phyloP scores from a whole-genome alignment of 805 yeast species.

The Saccharomycopsis malanga region DNA sequence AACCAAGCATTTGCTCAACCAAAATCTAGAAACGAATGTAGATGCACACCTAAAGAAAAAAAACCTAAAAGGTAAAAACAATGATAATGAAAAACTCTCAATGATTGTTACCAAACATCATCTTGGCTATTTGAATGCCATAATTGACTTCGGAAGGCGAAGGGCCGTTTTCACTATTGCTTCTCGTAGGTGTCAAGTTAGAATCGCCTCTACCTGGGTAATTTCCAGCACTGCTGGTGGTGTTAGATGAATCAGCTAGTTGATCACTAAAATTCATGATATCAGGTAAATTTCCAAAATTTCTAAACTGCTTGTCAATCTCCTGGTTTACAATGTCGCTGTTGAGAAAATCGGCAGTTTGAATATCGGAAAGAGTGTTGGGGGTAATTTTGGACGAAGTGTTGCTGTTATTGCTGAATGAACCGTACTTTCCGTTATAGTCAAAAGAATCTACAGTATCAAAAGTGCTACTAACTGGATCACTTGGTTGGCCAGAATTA shows the following conservation, averaged over 20 bases:
- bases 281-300: too few relatives aligned
- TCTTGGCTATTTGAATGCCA: conserved; percentile 15
- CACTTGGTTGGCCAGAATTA: background rate
- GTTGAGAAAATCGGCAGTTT: background rate
- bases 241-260: background rate
- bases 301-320: background rate
- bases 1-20: too few relatives aligned
- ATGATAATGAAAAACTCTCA: too few relatives aligned
- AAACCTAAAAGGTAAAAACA: too few relatives aligned
- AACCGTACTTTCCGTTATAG: background rate
- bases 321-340: background rate
- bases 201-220: background rate
- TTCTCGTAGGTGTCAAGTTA: background rate
- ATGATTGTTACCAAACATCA: conserved; percentile 18
- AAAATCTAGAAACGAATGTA: too few relatives aligned
- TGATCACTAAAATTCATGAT: too few relatives aligned
- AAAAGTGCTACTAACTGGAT: too few relatives aligned
- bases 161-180: conserved; percentile 3
- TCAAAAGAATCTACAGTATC: background rate
- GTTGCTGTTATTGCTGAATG: background rate
- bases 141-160: conserved; percentile 13
- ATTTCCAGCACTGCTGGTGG: background rate
- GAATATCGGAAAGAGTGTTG: background rate
- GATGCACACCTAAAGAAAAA: too few relatives aligned
- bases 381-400: conserved; percentile 1